Conservation (phyloP, 768 basidiomycete genomes). For the Tulasnella sp. region DNA sequence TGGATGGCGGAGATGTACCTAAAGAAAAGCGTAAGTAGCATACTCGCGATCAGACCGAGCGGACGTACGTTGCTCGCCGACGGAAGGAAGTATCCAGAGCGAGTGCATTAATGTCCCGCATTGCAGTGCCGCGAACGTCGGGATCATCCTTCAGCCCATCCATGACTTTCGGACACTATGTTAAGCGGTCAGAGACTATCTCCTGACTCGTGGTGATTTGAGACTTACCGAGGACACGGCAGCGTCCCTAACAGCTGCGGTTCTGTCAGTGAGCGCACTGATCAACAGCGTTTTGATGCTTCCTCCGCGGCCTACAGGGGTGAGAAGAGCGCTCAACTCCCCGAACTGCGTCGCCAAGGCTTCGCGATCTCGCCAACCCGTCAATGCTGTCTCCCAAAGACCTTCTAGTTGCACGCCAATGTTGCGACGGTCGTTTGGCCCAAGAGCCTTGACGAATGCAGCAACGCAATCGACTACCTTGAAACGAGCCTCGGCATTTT, state of each 20-base stretch:
- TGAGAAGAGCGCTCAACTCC: slow-evolving; percentile 26
- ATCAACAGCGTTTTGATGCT: slow-evolving; percentile 48
- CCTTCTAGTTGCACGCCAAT: slow-evolving; percentile 38
- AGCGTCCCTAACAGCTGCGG: slow-evolving; percentile 78
- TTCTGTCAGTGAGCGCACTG: slow-evolving; percentile 61
- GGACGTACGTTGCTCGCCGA: slow-evolving; percentile 61
- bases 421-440: slow-evolving; percentile 39
- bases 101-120: slow-evolving; percentile 36
- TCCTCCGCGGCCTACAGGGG: slow-evolving; percentile 38
- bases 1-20: slow-evolving; percentile 73
- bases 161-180: slow-evolving; percentile 26
- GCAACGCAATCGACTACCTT: slow-evolving; percentile 63
- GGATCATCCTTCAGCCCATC: slow-evolving; percentile 27
- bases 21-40: background rate
- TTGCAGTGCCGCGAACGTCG: slow-evolving; percentile 34
- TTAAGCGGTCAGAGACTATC: slow-evolving; percentile 3
- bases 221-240: slow-evolving; percentile 57
- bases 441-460: slow-evolving; percentile 49
- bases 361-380: slow-evolving; percentile 76
- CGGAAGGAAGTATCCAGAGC: slow-evolving; percentile 33
- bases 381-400: slow-evolving; percentile 52
- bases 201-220: background rate
- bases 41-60: background rate
- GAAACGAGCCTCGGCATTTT: slow-evolving; percentile 59
- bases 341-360: slow-evolving; percentile 49